phyloP scores from a whole-genome alignment of 352 stramenopile genomes.

The Pseudoperonospora humuli region DNA sequence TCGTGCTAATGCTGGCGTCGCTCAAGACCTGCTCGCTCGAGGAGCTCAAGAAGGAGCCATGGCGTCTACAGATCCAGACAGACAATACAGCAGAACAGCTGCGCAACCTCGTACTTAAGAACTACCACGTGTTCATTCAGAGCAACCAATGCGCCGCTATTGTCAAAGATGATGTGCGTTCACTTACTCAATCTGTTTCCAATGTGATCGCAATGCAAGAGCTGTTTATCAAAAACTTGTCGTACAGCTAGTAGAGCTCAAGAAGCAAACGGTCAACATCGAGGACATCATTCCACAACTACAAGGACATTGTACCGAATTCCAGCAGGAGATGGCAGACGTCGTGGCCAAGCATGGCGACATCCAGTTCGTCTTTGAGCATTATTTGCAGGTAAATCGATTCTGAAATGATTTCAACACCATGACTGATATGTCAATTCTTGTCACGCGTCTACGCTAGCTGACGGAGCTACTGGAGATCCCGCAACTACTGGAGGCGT shows the following conservation, averaged over 20 bases:
- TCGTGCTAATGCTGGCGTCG: constrained; percentile 15
- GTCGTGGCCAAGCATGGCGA: constrained; percentile 69
- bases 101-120: constrained; percentile 74
- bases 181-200: background rate
- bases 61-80: constrained; percentile 70
- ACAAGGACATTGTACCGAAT: constrained; percentile 38
- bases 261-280: constrained; percentile 54
- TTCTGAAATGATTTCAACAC: background rate
- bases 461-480: constrained; percentile 97
- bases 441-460: constrained; percentile 24
- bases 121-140: constrained; percentile 89
- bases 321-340: constrained; percentile 45
- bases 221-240: background rate
- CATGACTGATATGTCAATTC: constrained; percentile 1
- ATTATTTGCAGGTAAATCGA: constrained; percentile 67
- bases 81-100: constrained; percentile 72
- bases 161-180: constrained; percentile 66
- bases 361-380: constrained; percentile 87
- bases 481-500: constrained; percentile 95
- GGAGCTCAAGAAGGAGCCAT: constrained; percentile 82
- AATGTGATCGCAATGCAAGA: constrained; percentile 5
- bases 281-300: constrained; percentile 43
- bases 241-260: constrained; percentile 49
- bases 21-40: constrained; percentile 60
- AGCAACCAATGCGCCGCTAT: constrained; percentile 82